Conservation (phyloP, 345 rosid species). For the Gossypium anomalum region DNA sequence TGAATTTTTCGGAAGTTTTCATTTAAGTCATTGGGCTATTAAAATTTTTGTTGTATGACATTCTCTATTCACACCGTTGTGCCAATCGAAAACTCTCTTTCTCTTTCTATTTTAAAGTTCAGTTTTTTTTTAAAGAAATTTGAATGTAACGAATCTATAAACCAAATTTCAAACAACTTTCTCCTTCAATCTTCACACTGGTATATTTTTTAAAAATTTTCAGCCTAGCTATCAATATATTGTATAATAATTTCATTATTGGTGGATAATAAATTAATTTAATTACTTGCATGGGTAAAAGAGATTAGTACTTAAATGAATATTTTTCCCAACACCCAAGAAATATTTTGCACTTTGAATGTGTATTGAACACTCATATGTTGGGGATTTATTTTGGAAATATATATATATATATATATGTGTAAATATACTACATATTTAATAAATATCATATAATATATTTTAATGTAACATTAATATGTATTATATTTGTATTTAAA, state of each 20-base stretch:
- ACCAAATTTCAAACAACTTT: too few species aligned
- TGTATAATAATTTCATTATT: neutral
- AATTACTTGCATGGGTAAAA: neutral
- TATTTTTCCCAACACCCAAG: neutral
- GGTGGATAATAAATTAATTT: neutral
- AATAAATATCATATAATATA: neutral
- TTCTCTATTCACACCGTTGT: too few species aligned
- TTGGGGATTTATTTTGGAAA: neutral
- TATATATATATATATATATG: neutral
- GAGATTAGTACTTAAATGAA: neutral
- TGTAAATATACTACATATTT: neutral
- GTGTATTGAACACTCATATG: neutral
- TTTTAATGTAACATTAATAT: neutral
- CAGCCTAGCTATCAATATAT: neutral
- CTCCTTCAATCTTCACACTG: too few species aligned
- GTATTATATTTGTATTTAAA: neutral
- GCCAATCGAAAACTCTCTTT: too few species aligned
- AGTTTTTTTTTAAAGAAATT: too few species aligned
- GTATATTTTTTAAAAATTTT: fast-evolving
- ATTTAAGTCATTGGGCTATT: too few species aligned
- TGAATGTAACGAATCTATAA: too few species aligned
- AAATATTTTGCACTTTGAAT: neutral
- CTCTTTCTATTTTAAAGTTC: too few species aligned
- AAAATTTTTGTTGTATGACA: too few species aligned
- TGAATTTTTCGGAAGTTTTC: too few species aligned